Percentiles rank a stretch among this genome's conserved stretches.
Evolutionary conservation across 768 basidiomycete genomes (phyloP).

Genomic region (Lactarius sanguifluus): DNA sequence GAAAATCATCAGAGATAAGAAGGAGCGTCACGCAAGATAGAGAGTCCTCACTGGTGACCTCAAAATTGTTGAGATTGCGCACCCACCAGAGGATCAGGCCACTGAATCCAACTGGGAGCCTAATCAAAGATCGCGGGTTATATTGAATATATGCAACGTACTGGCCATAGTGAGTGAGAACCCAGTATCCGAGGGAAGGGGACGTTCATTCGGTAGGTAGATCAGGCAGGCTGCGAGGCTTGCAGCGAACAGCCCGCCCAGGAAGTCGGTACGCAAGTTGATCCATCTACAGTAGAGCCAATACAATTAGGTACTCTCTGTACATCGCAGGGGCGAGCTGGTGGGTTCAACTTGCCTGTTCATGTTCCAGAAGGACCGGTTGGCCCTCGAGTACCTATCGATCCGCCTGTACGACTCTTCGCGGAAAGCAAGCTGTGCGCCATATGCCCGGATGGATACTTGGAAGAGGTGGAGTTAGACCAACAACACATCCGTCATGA

Average conservation of each 20-base stretch:
- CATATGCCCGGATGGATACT: constrained; percentile 55
- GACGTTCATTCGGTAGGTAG: constrained; percentile 41
- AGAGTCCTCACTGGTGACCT: too few species aligned
- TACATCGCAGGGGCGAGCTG: background rate
- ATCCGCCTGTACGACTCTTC: constrained; percentile 46
- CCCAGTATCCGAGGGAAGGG: constrained; percentile 40
- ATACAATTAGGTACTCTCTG: background rate
- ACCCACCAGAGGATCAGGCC: too few species aligned
- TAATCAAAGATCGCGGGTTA: too few species aligned
- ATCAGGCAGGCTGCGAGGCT: constrained; percentile 52
- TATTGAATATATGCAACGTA: too few species aligned
- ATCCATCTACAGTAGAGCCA: constrained; percentile 42
- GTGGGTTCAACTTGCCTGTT: constrained; percentile 39
- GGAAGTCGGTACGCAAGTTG: constrained; percentile 52
- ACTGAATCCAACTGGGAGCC: too few species aligned
- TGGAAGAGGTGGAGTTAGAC: constrained; percentile 16
- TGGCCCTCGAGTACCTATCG: constrained; percentile 46
- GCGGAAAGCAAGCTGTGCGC: constrained; percentile 47
- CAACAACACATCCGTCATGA: background rate
- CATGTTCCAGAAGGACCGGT: constrained; percentile 47
- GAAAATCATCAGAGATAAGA: background rate
- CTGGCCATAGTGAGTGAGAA: constrained; percentile 45
- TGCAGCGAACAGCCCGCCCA: constrained; percentile 53
- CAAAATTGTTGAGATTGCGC: too few species aligned
- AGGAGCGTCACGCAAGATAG: too few species aligned